Evolutionary conservation across 1,284 basidiomycete species (phyloP).

Genomic region (Melampsora americana): DNA sequence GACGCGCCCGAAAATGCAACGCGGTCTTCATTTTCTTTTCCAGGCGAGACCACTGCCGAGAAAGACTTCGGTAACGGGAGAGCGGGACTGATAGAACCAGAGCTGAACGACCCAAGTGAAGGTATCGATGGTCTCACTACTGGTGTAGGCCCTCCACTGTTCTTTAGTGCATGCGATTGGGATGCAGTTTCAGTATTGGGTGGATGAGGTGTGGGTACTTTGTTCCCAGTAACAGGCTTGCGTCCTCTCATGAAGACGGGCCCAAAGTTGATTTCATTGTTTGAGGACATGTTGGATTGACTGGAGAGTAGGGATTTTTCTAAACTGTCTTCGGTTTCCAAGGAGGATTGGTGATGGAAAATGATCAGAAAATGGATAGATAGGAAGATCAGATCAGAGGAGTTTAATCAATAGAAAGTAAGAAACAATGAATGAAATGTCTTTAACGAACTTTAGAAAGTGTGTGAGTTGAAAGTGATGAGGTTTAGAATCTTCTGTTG

Average conservation of each 20-base stretch:
- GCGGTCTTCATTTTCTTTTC: conserved; percentile 14
- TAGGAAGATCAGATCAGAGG: too few relatives aligned
- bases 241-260: conserved; percentile 42
- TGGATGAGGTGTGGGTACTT: not conserved
- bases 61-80: conserved; percentile 33
- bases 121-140: conserved; percentile 7
- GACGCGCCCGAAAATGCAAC: not conserved
- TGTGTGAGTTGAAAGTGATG: too few relatives aligned
- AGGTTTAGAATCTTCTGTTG: too few relatives aligned
- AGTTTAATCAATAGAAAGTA: too few relatives aligned
- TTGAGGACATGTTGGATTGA: conserved; percentile 22
- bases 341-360: not conserved
- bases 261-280: conserved; percentile 43
- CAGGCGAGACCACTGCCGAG: conserved; percentile 41
- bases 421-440: too few relatives aligned
- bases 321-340: not conserved
- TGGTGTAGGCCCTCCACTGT: not conserved
- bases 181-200: not conserved
- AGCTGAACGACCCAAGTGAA: conserved; percentile 21
- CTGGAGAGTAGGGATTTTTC: not conserved
- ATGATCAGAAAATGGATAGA: too few relatives aligned
- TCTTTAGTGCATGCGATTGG: not conserved
- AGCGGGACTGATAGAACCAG: conserved; percentile 2
- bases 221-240: conserved; percentile 15
- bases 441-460: too few relatives aligned